Base-by-base conservation (phyloP, 2,329 filamentous ascomycete genomes). In the Dactylonectria macrodidyma region DNA sequence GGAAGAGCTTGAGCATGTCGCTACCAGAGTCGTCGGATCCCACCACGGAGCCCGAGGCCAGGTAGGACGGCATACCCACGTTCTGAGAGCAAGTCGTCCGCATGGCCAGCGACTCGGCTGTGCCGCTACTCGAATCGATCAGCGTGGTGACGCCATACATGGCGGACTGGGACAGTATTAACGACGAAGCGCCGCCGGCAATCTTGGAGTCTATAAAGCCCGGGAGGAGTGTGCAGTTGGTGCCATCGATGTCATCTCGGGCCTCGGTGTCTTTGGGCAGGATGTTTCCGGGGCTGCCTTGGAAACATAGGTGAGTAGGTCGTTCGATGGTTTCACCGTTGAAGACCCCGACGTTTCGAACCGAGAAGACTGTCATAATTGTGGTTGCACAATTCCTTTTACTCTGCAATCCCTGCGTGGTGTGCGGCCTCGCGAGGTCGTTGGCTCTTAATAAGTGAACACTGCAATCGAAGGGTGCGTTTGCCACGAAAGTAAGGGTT, bases 191-290 rank as follows among this genome's bases (percentile, higher is more conserved):
- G n/a, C 62, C 61, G 8, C 58, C 33, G 47, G 69, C 57, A 26
- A 70, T 38, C 16, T 65, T 67, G 44, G 65, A 59, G 38, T 73
- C 71, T 22, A 73, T 70, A n/a, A 74, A 51, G 12, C 59, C 67
- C 4, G 71, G 67, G 2, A 71, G 47, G 4, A 73, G 26, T 2
- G 65, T 70, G 36, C 66, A 68, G 46, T 62, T 62, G 3, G 60
- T 55, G 26, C 70, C 70, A 16, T 93, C 77, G 81, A 84, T 63
- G 1, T 10, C 12, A 38, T 14, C 36, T 11, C 22, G 24, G 26
- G 61, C 55, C n/a, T 55, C 50, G 3, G 30, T 2, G 8, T 62
- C 30, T 2, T 26, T 12, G 8, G 9, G 11, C n/a, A 67, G 19
- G 22, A 70, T 69, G 33, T 63, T 52, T 5, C 68, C 66, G 3